These are phyloP conservation scores for Arthonia radiata DNA, from an alignment of 495 filamentous ascomycete genomes.

Conservation along the genomic window DNA sequence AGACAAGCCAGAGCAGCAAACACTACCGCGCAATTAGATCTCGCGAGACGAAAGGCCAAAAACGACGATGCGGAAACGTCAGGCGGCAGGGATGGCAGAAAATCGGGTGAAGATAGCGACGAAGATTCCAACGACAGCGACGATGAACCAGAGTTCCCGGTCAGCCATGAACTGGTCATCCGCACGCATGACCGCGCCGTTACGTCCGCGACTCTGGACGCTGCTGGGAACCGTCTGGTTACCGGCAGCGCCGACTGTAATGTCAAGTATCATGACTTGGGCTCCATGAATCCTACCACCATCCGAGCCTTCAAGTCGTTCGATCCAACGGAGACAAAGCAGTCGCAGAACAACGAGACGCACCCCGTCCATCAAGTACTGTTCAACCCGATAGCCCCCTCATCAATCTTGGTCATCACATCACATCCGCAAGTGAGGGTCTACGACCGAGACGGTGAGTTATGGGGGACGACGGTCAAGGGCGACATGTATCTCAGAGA, in stretches of 20 bases:
- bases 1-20: too few relatives aligned
- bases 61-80: conserved; percentile 17
- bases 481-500: conserved; percentile 96
- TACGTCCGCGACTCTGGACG: conserved; percentile 62
- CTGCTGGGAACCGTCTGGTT: conserved; percentile 59
- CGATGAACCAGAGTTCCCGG: conserved; percentile 73
- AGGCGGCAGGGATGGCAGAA: conserved; percentile 19
- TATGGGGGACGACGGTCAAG: conserved; percentile 68
- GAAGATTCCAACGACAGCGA: conserved; percentile 34
- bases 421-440: conserved; percentile 77
- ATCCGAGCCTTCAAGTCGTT: conserved; percentile 79
- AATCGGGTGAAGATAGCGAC: conserved; percentile 26
- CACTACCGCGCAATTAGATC: too few relatives aligned
- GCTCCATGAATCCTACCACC: conserved; percentile 84
- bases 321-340: conserved; percentile 58
- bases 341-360: conserved; percentile 48
- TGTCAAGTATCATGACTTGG: conserved; percentile 82
- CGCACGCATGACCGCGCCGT: conserved; percentile 81
- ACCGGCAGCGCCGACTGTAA: conserved; percentile 79
- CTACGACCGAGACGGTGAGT: conserved; percentile 66
- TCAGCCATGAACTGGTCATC: conserved; percentile 76
- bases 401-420: conserved; percentile 61
- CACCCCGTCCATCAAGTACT: conserved; percentile 66
- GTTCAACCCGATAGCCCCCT: conserved; percentile 65
- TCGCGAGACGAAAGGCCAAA: too few relatives aligned